These are phyloP conservation scores for Oleoguttula mirabilis DNA, from an alignment of 495 filamentous ascomycete species.

Conservation along the genomic window DNA sequence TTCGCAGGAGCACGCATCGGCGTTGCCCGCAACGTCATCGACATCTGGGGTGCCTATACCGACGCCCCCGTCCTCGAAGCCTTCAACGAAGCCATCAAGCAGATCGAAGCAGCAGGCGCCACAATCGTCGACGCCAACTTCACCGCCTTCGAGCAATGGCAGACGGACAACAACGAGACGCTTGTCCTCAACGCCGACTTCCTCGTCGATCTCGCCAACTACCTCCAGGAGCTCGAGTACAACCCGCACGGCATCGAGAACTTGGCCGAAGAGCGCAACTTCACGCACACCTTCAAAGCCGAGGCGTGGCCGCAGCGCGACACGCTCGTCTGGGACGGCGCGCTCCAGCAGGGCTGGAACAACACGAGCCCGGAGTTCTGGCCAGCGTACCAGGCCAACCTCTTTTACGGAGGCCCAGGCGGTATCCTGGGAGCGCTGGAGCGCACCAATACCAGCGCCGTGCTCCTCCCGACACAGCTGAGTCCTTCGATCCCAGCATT, in stretches of 20 bases:
- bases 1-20: conserved; percentile 41
- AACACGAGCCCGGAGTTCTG: conserved; percentile 29
- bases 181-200: conserved; percentile 30
- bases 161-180: conserved; percentile 19
- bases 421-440: conserved; percentile 40
- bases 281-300: conserved; percentile 33
- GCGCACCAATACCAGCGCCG: conserved; percentile 37
- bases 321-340: conserved; percentile 36
- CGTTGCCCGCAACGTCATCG: conserved; percentile 40
- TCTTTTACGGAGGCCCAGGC: conserved; percentile 36
- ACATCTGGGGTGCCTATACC: conserved; percentile 14
- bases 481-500: conserved; percentile 36
- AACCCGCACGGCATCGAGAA: conserved; percentile 30
- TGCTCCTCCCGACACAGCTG: conserved; percentile 39
- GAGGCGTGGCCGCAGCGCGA: conserved; percentile 42
- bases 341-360: conserved; percentile 29
- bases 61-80: conserved; percentile 29
- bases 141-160: conserved; percentile 32
- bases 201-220: conserved; percentile 24
- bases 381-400: conserved; percentile 30
- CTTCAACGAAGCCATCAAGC: conserved; percentile 35
- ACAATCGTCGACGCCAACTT: conserved; percentile 43
- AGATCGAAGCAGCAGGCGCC: conserved; percentile 38
- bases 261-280: conserved; percentile 33
- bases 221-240: conserved; percentile 30